Percentiles rank a stretch among this genome's conserved stretches.
Conservation (phyloP, 345 rosid genomes). For the Arabis alpina region DNA sequence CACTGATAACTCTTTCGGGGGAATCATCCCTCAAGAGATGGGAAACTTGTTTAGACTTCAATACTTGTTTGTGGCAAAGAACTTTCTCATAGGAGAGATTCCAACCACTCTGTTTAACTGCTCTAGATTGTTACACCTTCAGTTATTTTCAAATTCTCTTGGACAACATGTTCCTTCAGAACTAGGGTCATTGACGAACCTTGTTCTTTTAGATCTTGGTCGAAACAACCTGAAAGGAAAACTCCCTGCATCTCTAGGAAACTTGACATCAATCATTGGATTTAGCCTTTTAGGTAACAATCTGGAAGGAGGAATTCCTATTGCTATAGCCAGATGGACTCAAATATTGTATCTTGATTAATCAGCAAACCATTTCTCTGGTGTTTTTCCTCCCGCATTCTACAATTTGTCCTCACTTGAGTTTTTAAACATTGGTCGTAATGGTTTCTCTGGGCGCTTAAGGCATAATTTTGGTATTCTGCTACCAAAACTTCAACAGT, state of each 20-base stretch:
- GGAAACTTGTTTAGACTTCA: constrained; percentile 11
- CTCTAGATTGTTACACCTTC: background rate
- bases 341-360: fast-evolving
- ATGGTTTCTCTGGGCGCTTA: background rate
- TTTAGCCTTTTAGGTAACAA: background rate
- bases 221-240: background rate
- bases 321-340: background rate
- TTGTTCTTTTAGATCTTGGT: background rate
- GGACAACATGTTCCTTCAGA: background rate
- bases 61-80: background rate
- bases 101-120: background rate
- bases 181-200: constrained; percentile 12
- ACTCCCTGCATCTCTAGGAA: constrained; percentile 23
- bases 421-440: background rate
- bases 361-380: background rate
- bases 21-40: constrained; percentile 8
- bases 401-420: constrained; percentile 23
- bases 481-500: background rate
- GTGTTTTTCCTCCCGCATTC: constrained; percentile 1
- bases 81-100: background rate
- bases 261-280: background rate
- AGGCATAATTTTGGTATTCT: constrained; percentile 13
- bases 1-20: background rate
- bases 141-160: background rate
- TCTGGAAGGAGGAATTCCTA: background rate